Evolutionary conservation across 164 flowering plant species (phyloP).

Genomic region (Stephania cephalantha): DNA sequence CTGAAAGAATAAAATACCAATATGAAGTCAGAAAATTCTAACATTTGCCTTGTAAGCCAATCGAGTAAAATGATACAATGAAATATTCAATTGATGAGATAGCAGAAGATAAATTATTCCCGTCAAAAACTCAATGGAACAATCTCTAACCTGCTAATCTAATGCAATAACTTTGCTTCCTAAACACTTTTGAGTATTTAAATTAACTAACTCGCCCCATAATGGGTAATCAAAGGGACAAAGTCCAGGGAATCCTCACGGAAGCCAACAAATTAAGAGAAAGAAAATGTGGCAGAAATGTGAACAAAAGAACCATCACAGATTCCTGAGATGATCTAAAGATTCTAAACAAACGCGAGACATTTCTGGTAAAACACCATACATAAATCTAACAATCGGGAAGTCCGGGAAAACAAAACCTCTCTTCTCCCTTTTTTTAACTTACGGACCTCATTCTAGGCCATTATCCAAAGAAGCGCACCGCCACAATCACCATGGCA

Average conservation of each 20-base stretch:
- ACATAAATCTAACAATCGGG: background rate
- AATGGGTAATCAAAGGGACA: too few relatives aligned
- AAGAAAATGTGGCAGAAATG: too few relatives aligned
- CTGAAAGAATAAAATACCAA: conserved; percentile 10
- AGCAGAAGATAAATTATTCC: background rate
- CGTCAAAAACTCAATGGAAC: background rate
- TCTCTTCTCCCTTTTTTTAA: background rate
- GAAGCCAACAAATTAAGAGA: too few relatives aligned
- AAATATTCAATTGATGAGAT: background rate
- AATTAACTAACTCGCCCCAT: too few relatives aligned
- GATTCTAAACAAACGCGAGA: background rate
- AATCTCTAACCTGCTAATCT: background rate
- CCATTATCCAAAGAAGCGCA: background rate
- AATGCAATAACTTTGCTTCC: background rate
- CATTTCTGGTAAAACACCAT: background rate
- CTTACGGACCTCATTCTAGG: background rate
- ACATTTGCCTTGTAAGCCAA: background rate
- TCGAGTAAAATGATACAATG: background rate
- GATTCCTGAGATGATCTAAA: background rate
- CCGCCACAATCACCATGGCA: background rate
- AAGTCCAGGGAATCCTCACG: too few relatives aligned
- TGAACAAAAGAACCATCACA: background rate
- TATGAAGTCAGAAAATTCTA: background rate
- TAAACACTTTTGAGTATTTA: too few relatives aligned
- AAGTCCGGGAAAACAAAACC: background rate